Evolutionary conservation across 1,284 basidiomycete species (phyloP).

Genomic region (Moesziomyces antarcticus): DNA sequence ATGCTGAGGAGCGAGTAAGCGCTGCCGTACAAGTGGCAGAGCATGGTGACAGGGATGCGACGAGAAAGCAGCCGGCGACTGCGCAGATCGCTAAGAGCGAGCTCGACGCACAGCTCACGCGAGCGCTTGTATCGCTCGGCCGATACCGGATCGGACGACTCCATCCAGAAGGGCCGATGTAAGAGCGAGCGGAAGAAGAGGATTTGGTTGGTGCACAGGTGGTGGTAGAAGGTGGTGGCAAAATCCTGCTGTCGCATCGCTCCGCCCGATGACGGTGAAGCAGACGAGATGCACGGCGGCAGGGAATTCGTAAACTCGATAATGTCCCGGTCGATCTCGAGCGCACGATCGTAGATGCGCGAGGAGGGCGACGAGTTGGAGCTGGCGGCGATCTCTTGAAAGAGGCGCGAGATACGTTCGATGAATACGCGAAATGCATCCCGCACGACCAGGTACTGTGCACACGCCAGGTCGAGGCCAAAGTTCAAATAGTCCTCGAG

Average conservation of each 20-base stretch:
- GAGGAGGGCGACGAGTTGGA: slow-evolving; percentile 24
- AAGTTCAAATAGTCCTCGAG: slow-evolving; percentile 28
- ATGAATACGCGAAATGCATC: slow-evolving; percentile 32
- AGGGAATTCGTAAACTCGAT: slow-evolving; percentile 19
- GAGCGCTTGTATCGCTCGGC: slow-evolving; percentile 24
- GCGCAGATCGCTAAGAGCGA: slow-evolving; percentile 35
- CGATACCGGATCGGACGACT: slow-evolving; percentile 31
- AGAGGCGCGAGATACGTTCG: slow-evolving; percentile 37
- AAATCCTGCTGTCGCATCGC: slow-evolving; percentile 40
- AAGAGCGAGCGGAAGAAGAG: slow-evolving; percentile 43
- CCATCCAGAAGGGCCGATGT: slow-evolving; percentile 48
- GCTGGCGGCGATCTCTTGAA: slow-evolving; percentile 41
- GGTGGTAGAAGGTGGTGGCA: slow-evolving; percentile 42
- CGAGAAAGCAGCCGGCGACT: slow-evolving; percentile 37
- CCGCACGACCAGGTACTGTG: slow-evolving; percentile 42
- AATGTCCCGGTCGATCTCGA: slow-evolving; percentile 41
- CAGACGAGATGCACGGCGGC: slow-evolving; percentile 27
- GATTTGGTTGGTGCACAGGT: slow-evolving; percentile 43
- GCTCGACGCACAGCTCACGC: slow-evolving; percentile 41
- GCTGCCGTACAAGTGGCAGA: slow-evolving; percentile 41
- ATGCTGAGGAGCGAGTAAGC: slow-evolving; percentile 44
- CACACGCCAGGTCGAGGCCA: slow-evolving; percentile 36
- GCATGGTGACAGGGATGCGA: slow-evolving; percentile 38
- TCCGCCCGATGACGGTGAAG: slow-evolving; percentile 19
- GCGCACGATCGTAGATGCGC: slow-evolving; percentile 35